These are phyloP conservation scores for Ceratocystis lukuohia DNA, from an alignment of 2,329 filamentous ascomycete species.

Conservation along the genomic window DNA sequence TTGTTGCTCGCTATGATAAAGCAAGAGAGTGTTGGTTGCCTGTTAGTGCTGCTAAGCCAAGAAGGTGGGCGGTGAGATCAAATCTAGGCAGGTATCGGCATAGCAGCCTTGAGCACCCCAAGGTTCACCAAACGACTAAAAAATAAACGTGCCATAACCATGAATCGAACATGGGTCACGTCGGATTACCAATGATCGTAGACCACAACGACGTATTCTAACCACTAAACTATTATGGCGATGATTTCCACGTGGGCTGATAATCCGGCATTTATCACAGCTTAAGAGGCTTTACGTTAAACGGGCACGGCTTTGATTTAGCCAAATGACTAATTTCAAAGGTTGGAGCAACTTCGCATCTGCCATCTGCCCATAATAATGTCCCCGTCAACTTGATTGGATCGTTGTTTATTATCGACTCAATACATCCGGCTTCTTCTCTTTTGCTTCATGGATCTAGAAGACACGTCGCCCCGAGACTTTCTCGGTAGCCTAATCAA, in stretches of 20 bases:
- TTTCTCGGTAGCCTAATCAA: constrained; percentile 43
- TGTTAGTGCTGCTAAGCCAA: too few species aligned
- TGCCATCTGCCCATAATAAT: not conserved
- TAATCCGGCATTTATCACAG: not conserved
- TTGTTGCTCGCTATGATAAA: too few species aligned
- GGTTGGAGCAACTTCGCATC: not conserved
- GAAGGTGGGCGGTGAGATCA: too few species aligned
- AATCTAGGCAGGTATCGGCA: too few species aligned
- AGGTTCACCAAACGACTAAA: not conserved
- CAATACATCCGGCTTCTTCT: not conserved
- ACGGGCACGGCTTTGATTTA: not conserved
- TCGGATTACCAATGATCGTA: constrained; percentile 6
- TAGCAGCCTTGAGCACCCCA: too few species aligned
- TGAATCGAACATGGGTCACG: constrained; percentile 20
- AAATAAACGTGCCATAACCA: constrained; percentile 18
- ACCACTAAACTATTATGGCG: constrained; percentile 20
- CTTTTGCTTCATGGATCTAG: not conserved
- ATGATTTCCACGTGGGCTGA: not conserved
- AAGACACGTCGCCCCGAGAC: not conserved
- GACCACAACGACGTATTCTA: constrained; percentile 19
- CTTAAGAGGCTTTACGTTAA: not conserved
- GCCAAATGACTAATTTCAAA: not conserved
- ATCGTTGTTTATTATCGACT: too few species aligned
- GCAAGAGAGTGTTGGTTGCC: too few species aligned
- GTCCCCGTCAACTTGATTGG: too few species aligned